phyloP scores from a whole-genome alignment of 148 eudicot species.

The Vaccinium vitisidaea region DNA sequence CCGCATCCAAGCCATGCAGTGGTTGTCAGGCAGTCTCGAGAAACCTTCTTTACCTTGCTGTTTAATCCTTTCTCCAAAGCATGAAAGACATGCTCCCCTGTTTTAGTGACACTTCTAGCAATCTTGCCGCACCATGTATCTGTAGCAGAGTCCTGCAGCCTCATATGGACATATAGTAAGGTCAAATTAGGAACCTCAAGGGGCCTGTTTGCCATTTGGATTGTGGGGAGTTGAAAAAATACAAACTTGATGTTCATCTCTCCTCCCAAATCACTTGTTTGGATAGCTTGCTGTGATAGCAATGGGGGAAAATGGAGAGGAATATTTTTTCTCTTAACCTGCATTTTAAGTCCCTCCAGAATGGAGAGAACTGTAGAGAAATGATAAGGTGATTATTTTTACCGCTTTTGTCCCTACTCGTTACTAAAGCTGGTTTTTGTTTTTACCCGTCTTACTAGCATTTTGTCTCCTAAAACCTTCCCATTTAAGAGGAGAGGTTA shows the following conservation, averaged over 20 bases:
- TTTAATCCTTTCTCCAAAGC: constrained; percentile 47
- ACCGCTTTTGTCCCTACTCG: background rate
- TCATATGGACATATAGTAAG: background rate
- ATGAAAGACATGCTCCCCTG: constrained; percentile 39
- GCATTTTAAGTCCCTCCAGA: background rate
- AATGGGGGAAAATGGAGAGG: background rate
- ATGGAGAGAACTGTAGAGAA: background rate
- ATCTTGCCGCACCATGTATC: constrained; percentile 46
- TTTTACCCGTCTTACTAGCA: background rate
- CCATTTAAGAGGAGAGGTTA: background rate
- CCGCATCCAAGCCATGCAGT: constrained; percentile 51
- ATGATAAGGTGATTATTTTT: background rate
- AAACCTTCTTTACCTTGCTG: constrained; percentile 39
- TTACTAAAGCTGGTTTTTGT: background rate
- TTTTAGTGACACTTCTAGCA: constrained; percentile 30
- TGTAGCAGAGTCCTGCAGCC: constrained; percentile 38
- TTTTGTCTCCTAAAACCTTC: background rate
- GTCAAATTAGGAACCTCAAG: background rate
- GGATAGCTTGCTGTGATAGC: background rate
- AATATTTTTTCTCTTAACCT: background rate
- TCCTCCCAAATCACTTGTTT: background rate
- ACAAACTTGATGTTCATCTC: background rate
- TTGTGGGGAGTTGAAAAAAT: background rate
- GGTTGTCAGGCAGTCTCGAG: constrained; percentile 47
- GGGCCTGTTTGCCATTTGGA: background rate